Percentiles rank a stretch among this genome's conserved stretches.
Evolutionary conservation across 2,329 filamentous ascomycete species (phyloP).

Genomic region (Aureobasidium sp.): DNA sequence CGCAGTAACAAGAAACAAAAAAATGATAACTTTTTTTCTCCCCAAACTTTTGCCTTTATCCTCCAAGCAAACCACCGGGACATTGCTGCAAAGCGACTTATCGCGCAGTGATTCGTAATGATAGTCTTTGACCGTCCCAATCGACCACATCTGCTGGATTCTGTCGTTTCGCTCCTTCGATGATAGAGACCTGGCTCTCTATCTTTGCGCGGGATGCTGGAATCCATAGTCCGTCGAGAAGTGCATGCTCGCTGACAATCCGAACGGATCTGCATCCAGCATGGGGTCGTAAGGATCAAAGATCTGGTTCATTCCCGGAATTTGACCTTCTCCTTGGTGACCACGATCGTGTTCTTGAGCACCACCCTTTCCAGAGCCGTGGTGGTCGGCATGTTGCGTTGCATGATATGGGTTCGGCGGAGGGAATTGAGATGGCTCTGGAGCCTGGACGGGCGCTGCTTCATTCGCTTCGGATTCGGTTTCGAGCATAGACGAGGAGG

Average conservation of each 20-base stretch:
- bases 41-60: neutral
- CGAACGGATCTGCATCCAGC: conserved; percentile 88
- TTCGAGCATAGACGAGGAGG: conserved; percentile 62
- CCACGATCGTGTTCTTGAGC: conserved; percentile 22
- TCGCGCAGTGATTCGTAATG: no score
- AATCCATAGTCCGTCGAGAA: conserved; percentile 81
- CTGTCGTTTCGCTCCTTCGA: no score
- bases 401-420: neutral
- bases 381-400: conserved; percentile 6
- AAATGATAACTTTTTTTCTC: conserved; percentile 10
- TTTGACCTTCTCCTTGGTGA: conserved; percentile 10
- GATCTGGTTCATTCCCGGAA: conserved; percentile 40
- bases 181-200: no score
- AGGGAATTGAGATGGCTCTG: conserved; percentile 11
- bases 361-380: neutral
- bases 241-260: conserved; percentile 88
- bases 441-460: conserved; percentile 51
- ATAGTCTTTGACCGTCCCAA: no score
- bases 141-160: no score
- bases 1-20: neutral
- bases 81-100: no score
- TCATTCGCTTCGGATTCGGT: conserved; percentile 54
- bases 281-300: conserved; percentile 75
- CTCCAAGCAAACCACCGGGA: neutral
- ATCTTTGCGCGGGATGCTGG: conserved; percentile 28